phyloP scores from a whole-genome alignment of 78 protist species.

The Polysphondylium violaceum region DNA sequence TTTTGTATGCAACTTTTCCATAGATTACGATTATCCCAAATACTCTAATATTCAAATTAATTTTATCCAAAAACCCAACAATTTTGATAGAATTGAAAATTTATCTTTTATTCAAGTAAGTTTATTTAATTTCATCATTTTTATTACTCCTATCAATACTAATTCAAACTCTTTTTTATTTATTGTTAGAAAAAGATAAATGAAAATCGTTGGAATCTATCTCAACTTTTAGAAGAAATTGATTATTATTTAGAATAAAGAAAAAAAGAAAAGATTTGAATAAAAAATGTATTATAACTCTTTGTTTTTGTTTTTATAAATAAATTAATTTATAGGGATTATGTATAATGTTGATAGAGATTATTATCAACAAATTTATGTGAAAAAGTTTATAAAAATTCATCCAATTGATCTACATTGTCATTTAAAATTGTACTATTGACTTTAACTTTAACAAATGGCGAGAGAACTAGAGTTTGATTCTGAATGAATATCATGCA shows the following conservation, averaged over 20 bases:
- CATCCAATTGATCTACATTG: neutral
- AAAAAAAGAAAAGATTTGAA: neutral
- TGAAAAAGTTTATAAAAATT: no score
- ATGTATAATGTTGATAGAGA: no score
- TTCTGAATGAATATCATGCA: neutral
- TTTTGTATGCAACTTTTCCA: slow-evolving; percentile 2
- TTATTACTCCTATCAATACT: no score
- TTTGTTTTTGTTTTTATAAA: no score
- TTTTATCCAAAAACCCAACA: slow-evolving; percentile 21
- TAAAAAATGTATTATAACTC: neutral
- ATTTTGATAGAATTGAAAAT: neutral
- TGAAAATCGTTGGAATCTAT: slow-evolving; percentile 16
- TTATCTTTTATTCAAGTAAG: slow-evolving; percentile 16
- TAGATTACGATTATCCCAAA: slow-evolving; percentile 25
- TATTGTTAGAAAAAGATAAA: neutral
- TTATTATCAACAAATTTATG: no score
- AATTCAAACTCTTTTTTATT: no score
- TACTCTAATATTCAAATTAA: slow-evolving; percentile 1
- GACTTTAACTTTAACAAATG: slow-evolving; percentile 5
- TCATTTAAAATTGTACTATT: slow-evolving; percentile 24
- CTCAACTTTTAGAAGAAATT: slow-evolving; percentile 11
- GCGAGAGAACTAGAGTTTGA: slow-evolving; percentile 21
- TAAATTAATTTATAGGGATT: no score
- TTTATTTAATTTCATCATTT: no score
- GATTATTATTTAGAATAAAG: slow-evolving; percentile 14